These are phyloP conservation scores for Parastagonospora nodorum DNA, from an alignment of 2,329 filamentous ascomycete species.

Conservation along the genomic window DNA sequence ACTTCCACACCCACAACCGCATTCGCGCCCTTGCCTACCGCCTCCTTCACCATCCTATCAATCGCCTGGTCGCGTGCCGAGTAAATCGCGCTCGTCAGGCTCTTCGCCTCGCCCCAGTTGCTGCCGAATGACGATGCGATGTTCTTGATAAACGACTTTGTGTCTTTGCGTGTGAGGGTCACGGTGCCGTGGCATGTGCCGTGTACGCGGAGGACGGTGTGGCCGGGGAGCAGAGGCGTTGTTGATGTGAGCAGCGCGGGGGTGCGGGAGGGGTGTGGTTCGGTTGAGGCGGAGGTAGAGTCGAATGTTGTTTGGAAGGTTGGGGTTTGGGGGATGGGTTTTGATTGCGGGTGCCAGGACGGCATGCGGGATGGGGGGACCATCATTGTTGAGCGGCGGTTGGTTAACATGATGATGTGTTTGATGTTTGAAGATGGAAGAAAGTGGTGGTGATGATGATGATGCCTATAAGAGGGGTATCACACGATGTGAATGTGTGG, in stretches of 20 bases:
- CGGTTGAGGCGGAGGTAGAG: conserved; percentile 9
- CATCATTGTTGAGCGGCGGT: conserved; percentile 44
- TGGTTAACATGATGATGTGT: conserved; percentile 35
- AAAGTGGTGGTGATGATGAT: background rate
- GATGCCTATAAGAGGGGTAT: background rate
- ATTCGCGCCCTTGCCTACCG: conserved; percentile 38
- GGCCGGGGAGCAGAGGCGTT: conserved; percentile 31
- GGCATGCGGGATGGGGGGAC: conserved; percentile 30
- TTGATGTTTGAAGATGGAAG: background rate
- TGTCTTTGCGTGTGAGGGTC: conserved; percentile 39
- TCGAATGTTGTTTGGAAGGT: conserved; percentile 17
- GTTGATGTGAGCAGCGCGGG: conserved; percentile 37
- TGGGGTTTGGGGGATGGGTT: conserved; percentile 13
- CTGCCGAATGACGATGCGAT: conserved; percentile 22
- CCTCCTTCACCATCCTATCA: conserved; percentile 42
- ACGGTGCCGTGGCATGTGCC: conserved; percentile 41
- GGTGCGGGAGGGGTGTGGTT: conserved; percentile 31
- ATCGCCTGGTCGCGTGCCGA: conserved; percentile 41
- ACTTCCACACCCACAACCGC: conserved; percentile 38
- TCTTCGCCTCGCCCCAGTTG: conserved; percentile 38
- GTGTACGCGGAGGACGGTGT: conserved; percentile 31
- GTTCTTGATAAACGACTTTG: conserved; percentile 41
- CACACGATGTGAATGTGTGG: background rate
- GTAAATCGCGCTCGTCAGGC: conserved; percentile 38
- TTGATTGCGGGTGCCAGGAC: conserved; percentile 31